Percentiles rank a stretch among this genome's conserved stretches.
phyloP scores from a whole-genome alignment of 768 basidiomycete species.

The Pulveroboletus sp. region DNA sequence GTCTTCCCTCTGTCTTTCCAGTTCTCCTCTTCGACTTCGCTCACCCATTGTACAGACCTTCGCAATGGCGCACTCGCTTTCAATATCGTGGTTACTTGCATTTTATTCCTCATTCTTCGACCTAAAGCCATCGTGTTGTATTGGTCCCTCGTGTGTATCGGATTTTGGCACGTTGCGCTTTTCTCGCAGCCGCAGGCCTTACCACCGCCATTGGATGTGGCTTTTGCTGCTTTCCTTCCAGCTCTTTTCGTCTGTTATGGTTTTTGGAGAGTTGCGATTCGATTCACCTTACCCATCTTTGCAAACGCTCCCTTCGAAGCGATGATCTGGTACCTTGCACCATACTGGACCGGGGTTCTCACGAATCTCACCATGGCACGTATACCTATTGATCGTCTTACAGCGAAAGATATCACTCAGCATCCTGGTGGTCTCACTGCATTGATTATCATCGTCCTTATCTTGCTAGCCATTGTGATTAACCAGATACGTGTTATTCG shows the following conservation, averaged over 20 bases:
- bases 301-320: slow-evolving; percentile 65
- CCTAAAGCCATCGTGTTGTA: slow-evolving; percentile 64
- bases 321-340: slow-evolving; percentile 66
- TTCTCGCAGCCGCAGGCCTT: slow-evolving; percentile 68
- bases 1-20: slow-evolving; percentile 70
- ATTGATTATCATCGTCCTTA: slow-evolving; percentile 62
- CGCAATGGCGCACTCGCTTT: slow-evolving; percentile 67
- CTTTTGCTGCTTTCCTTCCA: slow-evolving; percentile 75
- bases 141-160: slow-evolving; percentile 78
- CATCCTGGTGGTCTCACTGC: slow-evolving; percentile 65
- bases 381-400: slow-evolving; percentile 77
- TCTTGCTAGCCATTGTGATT: slow-evolving; percentile 54
- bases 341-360: slow-evolving; percentile 77
- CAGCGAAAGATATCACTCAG: slow-evolving; percentile 59
- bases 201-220: slow-evolving; percentile 67
- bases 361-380: slow-evolving; percentile 66
- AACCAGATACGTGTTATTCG: slow-evolving; percentile 83
- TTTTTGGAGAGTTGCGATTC: slow-evolving; percentile 73
- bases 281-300: slow-evolving; percentile 72
- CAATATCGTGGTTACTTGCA: slow-evolving; percentile 63
- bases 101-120: slow-evolving; percentile 69
- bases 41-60: slow-evolving; percentile 67
- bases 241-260: slow-evolving; percentile 72
- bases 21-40: slow-evolving; percentile 44
- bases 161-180: slow-evolving; percentile 80